phyloP scores from a whole-genome alignment of 257 asterid species.

The Jaltomata sinuosa region DNA sequence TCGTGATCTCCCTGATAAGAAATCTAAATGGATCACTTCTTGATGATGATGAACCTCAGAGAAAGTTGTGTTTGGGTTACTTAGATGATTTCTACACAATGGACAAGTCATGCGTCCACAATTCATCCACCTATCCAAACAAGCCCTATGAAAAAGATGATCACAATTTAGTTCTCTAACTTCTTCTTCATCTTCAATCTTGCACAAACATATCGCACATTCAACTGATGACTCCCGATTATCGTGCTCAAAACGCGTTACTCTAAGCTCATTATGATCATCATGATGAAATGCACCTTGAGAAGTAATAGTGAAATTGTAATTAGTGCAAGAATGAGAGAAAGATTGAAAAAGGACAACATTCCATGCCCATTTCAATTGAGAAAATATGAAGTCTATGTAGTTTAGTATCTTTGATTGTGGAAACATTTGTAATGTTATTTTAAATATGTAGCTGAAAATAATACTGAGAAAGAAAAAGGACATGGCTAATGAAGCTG shows the following conservation, averaged over 20 bases:
- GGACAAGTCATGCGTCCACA: constrained; percentile 15
- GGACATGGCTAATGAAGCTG: neutral
- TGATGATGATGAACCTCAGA: neutral
- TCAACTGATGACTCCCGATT: neutral
- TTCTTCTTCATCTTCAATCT: constrained; percentile 15
- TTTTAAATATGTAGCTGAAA: neutral
- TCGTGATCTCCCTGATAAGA: too few species aligned
- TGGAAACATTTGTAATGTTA: neutral
- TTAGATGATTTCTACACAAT: constrained; percentile 6
- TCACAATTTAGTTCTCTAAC: constrained; percentile 16
- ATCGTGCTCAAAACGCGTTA: neutral
- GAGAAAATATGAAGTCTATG: neutral
- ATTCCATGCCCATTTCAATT: constrained; percentile 9
- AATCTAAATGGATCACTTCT: too few species aligned
- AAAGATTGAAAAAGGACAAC: neutral
- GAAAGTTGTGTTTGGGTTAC: neutral
- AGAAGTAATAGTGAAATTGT: neutral
- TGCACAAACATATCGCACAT: constrained; percentile 18
- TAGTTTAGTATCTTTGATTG: neutral
- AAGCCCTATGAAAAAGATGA: constrained; percentile 18
- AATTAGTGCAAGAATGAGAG: neutral
- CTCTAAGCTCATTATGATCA: neutral
- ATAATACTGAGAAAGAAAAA: neutral
- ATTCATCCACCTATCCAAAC: constrained; percentile 19
- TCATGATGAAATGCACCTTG: neutral